Evolutionary conservation across 352 stramenopile genomes (phyloP).

Genomic region (Pythium dissotocum): DNA sequence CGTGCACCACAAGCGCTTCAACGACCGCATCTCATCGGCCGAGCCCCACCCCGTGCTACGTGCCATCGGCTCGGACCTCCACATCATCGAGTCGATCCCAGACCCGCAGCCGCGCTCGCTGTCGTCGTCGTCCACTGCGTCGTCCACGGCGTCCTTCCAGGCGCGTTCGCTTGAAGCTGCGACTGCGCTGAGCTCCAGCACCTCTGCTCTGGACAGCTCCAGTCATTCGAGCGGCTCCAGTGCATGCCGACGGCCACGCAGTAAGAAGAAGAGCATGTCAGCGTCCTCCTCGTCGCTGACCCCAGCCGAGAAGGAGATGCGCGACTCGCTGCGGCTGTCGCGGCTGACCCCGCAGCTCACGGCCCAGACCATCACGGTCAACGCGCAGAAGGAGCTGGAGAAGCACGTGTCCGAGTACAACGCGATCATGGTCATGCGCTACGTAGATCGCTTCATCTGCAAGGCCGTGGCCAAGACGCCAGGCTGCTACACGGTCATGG

Average conservation of each 20-base stretch:
- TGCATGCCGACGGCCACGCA: constrained; percentile 18
- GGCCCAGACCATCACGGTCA: constrained; percentile 62
- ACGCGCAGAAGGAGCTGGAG: constrained; percentile 73
- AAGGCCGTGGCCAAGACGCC: constrained; percentile 70
- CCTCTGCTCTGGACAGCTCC: background rate
- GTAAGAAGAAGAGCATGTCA: constrained; percentile 28
- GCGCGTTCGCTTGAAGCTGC: constrained; percentile 21
- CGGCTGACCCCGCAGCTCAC: constrained; percentile 61
- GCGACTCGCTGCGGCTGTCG: constrained; percentile 52
- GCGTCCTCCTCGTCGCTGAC: constrained; percentile 25
- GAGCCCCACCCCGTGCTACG: constrained; percentile 25
- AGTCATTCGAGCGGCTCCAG: background rate
- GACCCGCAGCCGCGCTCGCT: constrained; percentile 24
- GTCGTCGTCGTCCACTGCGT: constrained; percentile 25
- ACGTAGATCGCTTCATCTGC: constrained; percentile 78
- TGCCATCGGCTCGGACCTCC: constrained; percentile 24
- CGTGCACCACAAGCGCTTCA: constrained; percentile 10
- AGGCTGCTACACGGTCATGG: constrained; percentile 63
- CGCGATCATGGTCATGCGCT: constrained; percentile 80
- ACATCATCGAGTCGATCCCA: constrained; percentile 19
- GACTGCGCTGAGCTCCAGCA: constrained; percentile 2
- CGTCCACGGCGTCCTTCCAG: constrained; percentile 21
- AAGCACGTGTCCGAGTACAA: constrained; percentile 71
- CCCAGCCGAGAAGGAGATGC: constrained; percentile 45
- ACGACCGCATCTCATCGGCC: constrained; percentile 24